These are phyloP conservation scores for Zygotorulaspora florentina DNA, from an alignment of 805 yeast genomes.

Conservation along the genomic window DNA sequence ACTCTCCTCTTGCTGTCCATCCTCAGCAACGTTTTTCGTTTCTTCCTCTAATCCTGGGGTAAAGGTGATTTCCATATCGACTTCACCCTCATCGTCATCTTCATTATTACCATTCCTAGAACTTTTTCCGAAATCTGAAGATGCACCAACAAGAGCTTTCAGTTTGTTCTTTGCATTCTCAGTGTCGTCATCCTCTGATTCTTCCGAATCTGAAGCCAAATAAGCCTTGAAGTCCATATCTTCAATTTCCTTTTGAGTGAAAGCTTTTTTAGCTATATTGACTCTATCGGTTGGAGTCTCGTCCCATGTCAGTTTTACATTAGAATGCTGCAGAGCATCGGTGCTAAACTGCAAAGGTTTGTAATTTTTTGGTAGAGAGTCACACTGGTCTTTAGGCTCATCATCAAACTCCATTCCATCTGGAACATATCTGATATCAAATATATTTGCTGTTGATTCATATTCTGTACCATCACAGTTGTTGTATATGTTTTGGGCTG, in stretches of 20 bases:
- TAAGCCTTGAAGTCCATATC: constrained; percentile 92
- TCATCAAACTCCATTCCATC: constrained; percentile 86
- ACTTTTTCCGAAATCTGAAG: constrained; percentile 35
- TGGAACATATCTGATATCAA: constrained; percentile 89
- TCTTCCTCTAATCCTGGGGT: constrained; percentile 72
- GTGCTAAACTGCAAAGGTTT: constrained; percentile 80
- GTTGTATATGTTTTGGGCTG: constrained; percentile 73
- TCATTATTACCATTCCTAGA: constrained; percentile 13
- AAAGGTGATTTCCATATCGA: constrained; percentile 93
- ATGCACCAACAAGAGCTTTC: constrained; percentile 49
- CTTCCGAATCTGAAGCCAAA: constrained; percentile 72
- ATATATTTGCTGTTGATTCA: constrained; percentile 91
- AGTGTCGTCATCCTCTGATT: constrained; percentile 42
- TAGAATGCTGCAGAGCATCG: constrained; percentile 93
- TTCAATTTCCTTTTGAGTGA: constrained; percentile 82
- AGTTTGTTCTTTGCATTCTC: constrained; percentile 51
- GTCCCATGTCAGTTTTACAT: constrained; percentile 96
- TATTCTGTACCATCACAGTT: constrained; percentile 93
- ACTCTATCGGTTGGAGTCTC: constrained; percentile 92
- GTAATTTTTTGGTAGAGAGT: constrained; percentile 68
- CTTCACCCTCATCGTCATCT: constrained; percentile 54
- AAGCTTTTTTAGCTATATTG: constrained; percentile 70
- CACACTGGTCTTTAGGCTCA: constrained; percentile 69
- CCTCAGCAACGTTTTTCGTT: constrained; percentile 30
- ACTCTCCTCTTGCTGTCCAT: constrained; percentile 53